Percentiles rank a stretch among this genome's conserved stretches.
phyloP scores from a whole-genome alignment of 1,284 basidiomycete genomes.

The Rhodotorula sp. region DNA sequence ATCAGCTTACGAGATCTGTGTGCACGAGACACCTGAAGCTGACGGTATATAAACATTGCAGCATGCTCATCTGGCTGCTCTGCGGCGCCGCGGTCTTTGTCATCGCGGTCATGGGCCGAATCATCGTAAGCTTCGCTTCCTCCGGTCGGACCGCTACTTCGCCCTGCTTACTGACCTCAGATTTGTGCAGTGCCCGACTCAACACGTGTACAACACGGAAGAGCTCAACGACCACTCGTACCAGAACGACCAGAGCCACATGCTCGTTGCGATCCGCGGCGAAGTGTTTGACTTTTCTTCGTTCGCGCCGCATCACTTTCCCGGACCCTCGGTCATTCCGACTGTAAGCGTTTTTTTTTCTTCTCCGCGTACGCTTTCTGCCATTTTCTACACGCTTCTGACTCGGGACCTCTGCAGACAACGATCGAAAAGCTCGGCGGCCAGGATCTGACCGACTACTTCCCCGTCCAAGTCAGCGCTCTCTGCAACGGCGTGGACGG shows the following conservation, averaged over 20 bases:
- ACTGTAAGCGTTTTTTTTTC: constrained; percentile 3
- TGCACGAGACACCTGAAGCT: background rate
- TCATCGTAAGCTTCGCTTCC: constrained; percentile 59
- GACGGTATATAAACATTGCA: background rate
- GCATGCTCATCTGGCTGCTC: constrained; percentile 88
- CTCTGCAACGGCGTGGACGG: constrained; percentile 85
- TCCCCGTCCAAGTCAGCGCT: constrained; percentile 96
- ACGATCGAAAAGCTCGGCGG: constrained; percentile 81
- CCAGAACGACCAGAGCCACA: constrained; percentile 65
- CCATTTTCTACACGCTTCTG: background rate
- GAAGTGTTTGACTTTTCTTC: constrained; percentile 79
- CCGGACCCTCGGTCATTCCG: constrained; percentile 31
- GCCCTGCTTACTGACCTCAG: background rate
- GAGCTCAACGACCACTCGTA: constrained; percentile 75
- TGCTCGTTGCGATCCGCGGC: constrained; percentile 79
- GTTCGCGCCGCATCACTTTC: constrained; percentile 43
- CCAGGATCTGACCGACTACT: constrained; percentile 68
- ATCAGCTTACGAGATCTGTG: constrained; percentile 3
- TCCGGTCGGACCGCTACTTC: background rate
- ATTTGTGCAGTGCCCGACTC: constrained; percentile 75
- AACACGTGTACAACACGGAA: constrained; percentile 78
- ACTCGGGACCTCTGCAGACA: constrained; percentile 52
- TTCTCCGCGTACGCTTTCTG: background rate
- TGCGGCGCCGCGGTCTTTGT: constrained; percentile 86
- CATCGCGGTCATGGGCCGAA: constrained; percentile 78